Evolutionary conservation across 2,329 filamentous ascomycete species (phyloP).

Genomic region (Nigrospora sphaerica): DNA sequence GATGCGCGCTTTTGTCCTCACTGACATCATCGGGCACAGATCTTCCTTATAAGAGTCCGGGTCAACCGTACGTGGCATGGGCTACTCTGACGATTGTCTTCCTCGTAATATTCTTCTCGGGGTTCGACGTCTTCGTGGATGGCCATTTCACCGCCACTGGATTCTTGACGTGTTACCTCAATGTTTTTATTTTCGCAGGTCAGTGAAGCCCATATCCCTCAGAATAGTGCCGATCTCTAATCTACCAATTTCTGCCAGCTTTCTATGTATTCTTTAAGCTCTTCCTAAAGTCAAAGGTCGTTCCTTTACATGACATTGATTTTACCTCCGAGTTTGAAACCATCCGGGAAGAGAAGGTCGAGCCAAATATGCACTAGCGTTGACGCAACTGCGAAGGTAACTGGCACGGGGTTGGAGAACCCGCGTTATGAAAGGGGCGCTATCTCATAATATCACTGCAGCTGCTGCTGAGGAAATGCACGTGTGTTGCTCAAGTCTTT

Average conservation of each 20-base stretch:
- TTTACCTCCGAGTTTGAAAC: slow-evolving; percentile 13
- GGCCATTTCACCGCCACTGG: slow-evolving; percentile 43
- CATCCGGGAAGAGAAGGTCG: neutral
- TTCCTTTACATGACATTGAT: slow-evolving; percentile 13
- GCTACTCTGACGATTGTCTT: slow-evolving; percentile 33
- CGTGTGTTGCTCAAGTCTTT: too few species aligned
- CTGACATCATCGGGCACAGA: slow-evolving; percentile 6
- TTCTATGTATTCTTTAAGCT: slow-evolving; percentile 21
- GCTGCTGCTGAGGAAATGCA: too few species aligned
- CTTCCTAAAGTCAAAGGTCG: slow-evolving; percentile 15
- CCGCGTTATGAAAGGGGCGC: too few species aligned
- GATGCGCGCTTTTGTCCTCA: too few species aligned
- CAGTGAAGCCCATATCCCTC: neutral
- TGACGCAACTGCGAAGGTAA: too few species aligned
- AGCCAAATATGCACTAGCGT: slow-evolving; percentile 5
- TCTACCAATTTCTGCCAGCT: neutral
- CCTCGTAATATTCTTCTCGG: neutral
- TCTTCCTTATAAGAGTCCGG: slow-evolving; percentile 41
- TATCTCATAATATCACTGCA: too few species aligned
- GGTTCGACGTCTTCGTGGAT: slow-evolving; percentile 57
- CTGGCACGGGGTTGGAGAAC: too few species aligned
- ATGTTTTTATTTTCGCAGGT: slow-evolving; percentile 20
- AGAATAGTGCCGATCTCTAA: neutral
- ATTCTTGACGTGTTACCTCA: slow-evolving; percentile 38
- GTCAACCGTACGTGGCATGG: slow-evolving; percentile 52